A percentile compares a stretch with the other conserved stretches of the same genome.
Evolutionary conservation across 768 basidiomycete species (phyloP).

Genomic region (Pseudohyphozyma bogoriensis): DNA sequence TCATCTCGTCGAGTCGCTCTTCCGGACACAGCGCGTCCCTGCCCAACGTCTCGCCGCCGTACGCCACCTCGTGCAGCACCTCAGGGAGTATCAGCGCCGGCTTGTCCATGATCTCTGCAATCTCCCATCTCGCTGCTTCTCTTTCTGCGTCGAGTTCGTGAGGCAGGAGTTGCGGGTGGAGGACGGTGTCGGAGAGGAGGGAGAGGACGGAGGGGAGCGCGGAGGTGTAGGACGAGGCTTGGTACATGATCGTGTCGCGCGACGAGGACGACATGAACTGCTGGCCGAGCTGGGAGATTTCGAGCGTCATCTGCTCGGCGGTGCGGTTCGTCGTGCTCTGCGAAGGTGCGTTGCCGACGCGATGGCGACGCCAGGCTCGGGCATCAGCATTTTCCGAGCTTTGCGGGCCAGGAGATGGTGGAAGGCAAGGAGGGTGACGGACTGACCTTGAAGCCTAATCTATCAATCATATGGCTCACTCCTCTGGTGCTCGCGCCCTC

Average conservation of each 20-base stretch:
- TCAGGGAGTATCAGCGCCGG: constrained; percentile 92
- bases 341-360: not conserved
- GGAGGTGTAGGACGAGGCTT: constrained; percentile 83
- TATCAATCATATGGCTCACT: constrained; percentile 81
- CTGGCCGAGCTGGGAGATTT: constrained; percentile 74
- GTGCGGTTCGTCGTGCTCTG: constrained; percentile 67
- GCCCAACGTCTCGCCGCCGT: constrained; percentile 65
- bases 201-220: constrained; percentile 71
- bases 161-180: constrained; percentile 59
- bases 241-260: constrained; percentile 93
- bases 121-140: constrained; percentile 81
- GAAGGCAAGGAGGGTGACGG: constrained; percentile 6
- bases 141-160: constrained; percentile 76
- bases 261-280: constrained; percentile 86
- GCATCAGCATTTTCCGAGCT: no score
- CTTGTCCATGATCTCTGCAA: constrained; percentile 73
- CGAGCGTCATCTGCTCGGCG: constrained; percentile 64
- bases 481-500: constrained; percentile 65
- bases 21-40: constrained; percentile 82
- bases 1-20: constrained; percentile 62
- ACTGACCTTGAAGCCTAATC: constrained; percentile 89
- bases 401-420: no score
- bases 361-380: no score
- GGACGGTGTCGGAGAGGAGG: constrained; percentile 81
- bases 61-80: constrained; percentile 76